Conservation (phyloP, 805 yeast genomes). For the Starmerella khaoyaiensis region DNA sequence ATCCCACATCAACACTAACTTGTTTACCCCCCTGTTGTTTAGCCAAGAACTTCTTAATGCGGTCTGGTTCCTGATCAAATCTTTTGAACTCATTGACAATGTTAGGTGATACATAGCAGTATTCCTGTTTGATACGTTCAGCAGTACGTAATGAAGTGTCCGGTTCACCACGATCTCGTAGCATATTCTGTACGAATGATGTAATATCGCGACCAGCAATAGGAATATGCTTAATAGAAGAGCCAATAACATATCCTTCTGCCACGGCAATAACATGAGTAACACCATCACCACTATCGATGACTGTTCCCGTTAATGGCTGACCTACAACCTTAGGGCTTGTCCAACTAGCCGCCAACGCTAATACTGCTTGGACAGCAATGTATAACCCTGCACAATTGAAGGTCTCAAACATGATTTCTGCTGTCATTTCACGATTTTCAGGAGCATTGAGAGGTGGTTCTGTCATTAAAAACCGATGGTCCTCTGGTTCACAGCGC, state of each 20-base stretch:
- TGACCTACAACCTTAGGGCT: slow-evolving; percentile 89
- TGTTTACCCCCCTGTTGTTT: slow-evolving; percentile 58
- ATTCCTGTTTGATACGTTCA: slow-evolving; percentile 90
- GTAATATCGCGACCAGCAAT: slow-evolving; percentile 98
- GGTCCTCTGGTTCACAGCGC: slow-evolving; percentile 98
- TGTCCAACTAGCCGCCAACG: slow-evolving; percentile 98
- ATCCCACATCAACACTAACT: slow-evolving; percentile 80
- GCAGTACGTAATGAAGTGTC: slow-evolving; percentile 93
- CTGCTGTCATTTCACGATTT: slow-evolving; percentile 96
- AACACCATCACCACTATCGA: slow-evolving; percentile 98
- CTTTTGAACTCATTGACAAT: slow-evolving; percentile 91
- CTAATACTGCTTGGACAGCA: slow-evolving; percentile 97
- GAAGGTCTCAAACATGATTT: slow-evolving; percentile 96
- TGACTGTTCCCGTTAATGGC: slow-evolving; percentile 94
- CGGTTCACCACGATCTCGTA: slow-evolving; percentile 93
- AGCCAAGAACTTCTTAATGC: slow-evolving; percentile 74
- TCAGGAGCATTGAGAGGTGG: slow-evolving; percentile 99
- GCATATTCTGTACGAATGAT: slow-evolving; percentile 74
- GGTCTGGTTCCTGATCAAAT: slow-evolving; percentile 75
- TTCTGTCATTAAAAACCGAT: slow-evolving; percentile 85
- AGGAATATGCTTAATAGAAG: slow-evolving; percentile 94
- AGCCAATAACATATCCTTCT: slow-evolving; percentile 96
- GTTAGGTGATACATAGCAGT: slow-evolving; percentile 95
- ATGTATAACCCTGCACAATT: slow-evolving; percentile 97
- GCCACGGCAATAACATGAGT: slow-evolving; percentile 99